phyloP scores from a whole-genome alignment of 2,329 filamentous ascomycete genomes.

The Fusarium circinatum region DNA sequence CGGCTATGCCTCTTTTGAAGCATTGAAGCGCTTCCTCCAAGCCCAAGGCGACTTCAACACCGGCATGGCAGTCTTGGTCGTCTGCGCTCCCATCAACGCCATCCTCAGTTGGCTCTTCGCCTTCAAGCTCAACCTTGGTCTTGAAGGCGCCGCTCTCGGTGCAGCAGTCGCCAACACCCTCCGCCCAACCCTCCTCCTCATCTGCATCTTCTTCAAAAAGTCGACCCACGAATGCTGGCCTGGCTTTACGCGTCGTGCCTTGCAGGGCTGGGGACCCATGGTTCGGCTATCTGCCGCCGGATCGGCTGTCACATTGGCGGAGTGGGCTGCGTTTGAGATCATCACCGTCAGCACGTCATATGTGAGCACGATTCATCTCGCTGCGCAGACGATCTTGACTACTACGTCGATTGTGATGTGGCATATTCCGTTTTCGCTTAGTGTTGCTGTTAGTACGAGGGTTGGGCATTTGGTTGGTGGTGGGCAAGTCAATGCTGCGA shows the following conservation, averaged over 20 bases:
- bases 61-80: slow-evolving; percentile 57
- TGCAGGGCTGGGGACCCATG: slow-evolving; percentile 55
- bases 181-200: slow-evolving; percentile 57
- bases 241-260: slow-evolving; percentile 50
- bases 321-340: slow-evolving; percentile 57
- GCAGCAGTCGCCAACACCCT: slow-evolving; percentile 60
- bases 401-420: slow-evolving; percentile 54
- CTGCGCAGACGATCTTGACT: slow-evolving; percentile 54
- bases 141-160: slow-evolving; percentile 62
- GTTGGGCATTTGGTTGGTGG: slow-evolving; percentile 25
- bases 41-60: slow-evolving; percentile 65
- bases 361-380: slow-evolving; percentile 54
- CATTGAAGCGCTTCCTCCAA: slow-evolving; percentile 64
- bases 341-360: slow-evolving; percentile 58
- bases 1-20: slow-evolving; percentile 64
- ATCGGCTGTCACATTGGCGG: slow-evolving; percentile 52
- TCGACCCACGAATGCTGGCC: slow-evolving; percentile 48
- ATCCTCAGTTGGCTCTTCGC: slow-evolving; percentile 61
- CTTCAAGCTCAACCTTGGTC: slow-evolving; percentile 54
- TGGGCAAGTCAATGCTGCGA: slow-evolving; percentile 6
- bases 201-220: slow-evolving; percentile 57
- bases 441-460: slow-evolving; percentile 47
- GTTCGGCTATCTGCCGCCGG: slow-evolving; percentile 53
- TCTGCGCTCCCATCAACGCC: slow-evolving; percentile 60
- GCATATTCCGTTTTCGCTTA: slow-evolving; percentile 56